Percentiles rank a stretch among this genome's conserved stretches.
Conservation (phyloP, 2,329 filamentous ascomycete species). For the Fusarium sp. region DNA sequence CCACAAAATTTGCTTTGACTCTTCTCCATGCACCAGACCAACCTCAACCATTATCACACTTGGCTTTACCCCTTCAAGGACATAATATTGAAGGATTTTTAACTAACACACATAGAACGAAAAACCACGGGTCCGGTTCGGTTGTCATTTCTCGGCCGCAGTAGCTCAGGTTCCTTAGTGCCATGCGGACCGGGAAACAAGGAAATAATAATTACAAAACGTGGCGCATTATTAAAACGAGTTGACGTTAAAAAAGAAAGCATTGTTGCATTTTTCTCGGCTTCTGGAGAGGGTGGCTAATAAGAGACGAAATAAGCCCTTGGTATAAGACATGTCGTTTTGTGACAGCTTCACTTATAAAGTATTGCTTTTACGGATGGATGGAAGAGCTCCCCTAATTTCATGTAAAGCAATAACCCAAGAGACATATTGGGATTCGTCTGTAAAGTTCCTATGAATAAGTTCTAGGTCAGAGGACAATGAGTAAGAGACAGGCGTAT, state of each 20-base stretch:
- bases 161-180: background rate
- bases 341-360: background rate
- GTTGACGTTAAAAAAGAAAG: background rate
- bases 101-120: background rate
- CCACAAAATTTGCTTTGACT: constrained; percentile 1
- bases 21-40: background rate
- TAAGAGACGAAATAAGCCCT: background rate
- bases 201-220: background rate
- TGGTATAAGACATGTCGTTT: background rate
- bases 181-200: background rate
- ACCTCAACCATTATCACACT: background rate
- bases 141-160: background rate
- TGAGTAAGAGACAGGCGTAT: background rate
- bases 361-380: background rate
- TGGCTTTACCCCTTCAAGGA: background rate
- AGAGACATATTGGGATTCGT: background rate
- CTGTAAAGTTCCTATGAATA: background rate
- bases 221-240: background rate
- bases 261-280: background rate
- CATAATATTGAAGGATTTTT: background rate
- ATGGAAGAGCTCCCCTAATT: background rate
- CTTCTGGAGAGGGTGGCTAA: background rate
- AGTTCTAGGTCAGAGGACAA: background rate
- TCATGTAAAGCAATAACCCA: background rate
- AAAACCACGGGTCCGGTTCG: background rate